Evolutionary conservation across 1,284 basidiomycete species (phyloP), one percentile per base, ranked within the genome.

Genomic region (Abortiporus biennis): DNA sequence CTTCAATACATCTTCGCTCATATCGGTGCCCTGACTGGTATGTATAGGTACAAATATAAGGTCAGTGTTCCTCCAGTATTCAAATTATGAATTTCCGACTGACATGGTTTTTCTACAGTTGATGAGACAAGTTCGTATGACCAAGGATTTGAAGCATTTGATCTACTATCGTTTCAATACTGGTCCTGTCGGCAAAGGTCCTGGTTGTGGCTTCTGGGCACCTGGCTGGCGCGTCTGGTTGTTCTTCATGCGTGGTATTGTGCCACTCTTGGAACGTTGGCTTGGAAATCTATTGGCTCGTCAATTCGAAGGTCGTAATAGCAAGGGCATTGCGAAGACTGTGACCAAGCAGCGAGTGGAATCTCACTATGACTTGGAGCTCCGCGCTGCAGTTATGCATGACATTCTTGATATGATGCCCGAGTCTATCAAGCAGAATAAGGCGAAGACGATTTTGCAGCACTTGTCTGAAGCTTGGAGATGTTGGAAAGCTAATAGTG

Each of bases 31-130:
- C 71, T 99, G 47, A 99, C 96, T 5, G 96, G 96, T 56, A 97
- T 98, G 91, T 99, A 99, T 67, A 81, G 96, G 37, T 92, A 98
- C 75, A 99, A 98, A 74, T 98, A 98, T 74, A 98, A 97, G 79
- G 83, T 82, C 43, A 5, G 71, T 56, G 13, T 35, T 22, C n/a
- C 39, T 20, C 35, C 38, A 56, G n/a, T 29, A 29, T 9, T n/a
- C n/a, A n/a, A n/a, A 9, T 29, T 8, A n/a, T 29, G 9, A 8
- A n/a, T n/a, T n/a, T 29, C 27, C 27, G 19, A 51, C 38, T 4
- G 6, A 45, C 38, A 3, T 12, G 3, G 25, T 30, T 27, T 38
- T 41, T 34, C 15, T 48, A 30, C 52, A 85, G 84, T 74, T 99
- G 50, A 99, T 99, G 96, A 80, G 92, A 59, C 96, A 99, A 80